A percentile compares a stretch with the other conserved stretches of the same genome.
These are phyloP conservation scores for Apiotrichum brassicae DNA, from an alignment of 1,284 basidiomycete genomes.

Conservation along the genomic window DNA sequence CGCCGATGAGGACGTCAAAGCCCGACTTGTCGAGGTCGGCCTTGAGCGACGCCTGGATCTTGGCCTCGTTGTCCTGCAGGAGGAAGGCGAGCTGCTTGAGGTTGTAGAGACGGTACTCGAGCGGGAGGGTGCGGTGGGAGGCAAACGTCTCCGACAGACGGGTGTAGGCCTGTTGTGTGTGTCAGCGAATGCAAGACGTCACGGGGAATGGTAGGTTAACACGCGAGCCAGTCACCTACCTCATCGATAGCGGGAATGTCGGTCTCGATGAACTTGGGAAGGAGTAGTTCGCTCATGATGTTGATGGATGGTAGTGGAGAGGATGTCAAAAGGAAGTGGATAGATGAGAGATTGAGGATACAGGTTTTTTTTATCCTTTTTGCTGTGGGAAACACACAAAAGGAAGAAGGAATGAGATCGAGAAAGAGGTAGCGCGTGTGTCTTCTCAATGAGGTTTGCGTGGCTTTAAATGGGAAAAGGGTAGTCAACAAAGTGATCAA, in stretches of 20 bases:
- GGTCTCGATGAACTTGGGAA: constrained; percentile 14
- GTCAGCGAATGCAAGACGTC: too few relatives aligned
- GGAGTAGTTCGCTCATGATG: constrained; percentile 10
- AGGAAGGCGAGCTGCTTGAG: constrained; percentile 59
- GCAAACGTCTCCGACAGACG: constrained; percentile 53
- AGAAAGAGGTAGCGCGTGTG: too few relatives aligned
- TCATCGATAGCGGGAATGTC: constrained; percentile 18
- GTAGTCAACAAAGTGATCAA: too few relatives aligned
- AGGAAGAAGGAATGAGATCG: too few relatives aligned
- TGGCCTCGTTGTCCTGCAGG: constrained; percentile 56
- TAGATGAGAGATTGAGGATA: too few relatives aligned
- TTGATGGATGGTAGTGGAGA: neutral
- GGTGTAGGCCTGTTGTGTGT: constrained; percentile 50
- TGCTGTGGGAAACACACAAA: too few relatives aligned
- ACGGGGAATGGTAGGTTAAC: too few relatives aligned
- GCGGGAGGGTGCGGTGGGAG: constrained; percentile 51
- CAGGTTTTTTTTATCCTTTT: too few relatives aligned
- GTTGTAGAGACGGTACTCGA: constrained; percentile 58
- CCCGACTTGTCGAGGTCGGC: constrained; percentile 55
- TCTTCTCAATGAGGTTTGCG: too few relatives aligned
- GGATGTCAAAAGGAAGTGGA: neutral
- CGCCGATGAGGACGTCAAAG: constrained; percentile 25
- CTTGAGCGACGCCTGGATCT: constrained; percentile 51
- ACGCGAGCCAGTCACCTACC: constrained; percentile 3
- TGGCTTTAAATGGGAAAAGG: too few relatives aligned